Evolutionary conservation across 2,329 filamentous ascomycete species (phyloP).

Genomic region (Fusarium sp.): DNA sequence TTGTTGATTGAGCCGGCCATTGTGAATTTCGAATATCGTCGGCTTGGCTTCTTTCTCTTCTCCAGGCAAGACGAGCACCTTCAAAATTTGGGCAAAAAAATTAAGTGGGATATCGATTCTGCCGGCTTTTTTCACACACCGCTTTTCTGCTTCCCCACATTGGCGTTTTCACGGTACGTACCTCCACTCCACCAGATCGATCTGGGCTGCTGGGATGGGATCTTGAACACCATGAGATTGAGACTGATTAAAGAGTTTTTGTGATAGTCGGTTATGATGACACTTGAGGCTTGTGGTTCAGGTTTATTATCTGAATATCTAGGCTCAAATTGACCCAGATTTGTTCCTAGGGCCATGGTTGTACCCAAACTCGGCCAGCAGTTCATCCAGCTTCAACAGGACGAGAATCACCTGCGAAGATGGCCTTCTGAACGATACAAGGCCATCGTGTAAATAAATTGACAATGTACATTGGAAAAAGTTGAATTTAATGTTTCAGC

Average conservation of each 20-base stretch:
- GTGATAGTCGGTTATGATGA: neutral
- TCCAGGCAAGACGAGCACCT: constrained; percentile 4
- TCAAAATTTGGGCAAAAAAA: constrained; percentile 48
- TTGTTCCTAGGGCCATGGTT: neutral
- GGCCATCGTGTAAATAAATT: neutral
- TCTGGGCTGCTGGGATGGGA: neutral
- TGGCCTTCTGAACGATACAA: neutral
- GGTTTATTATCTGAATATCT: neutral
- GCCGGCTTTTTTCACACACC: constrained; percentile 48
- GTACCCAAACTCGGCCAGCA: neutral
- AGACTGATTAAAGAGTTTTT: neutral
- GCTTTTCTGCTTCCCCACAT: constrained; percentile 43
- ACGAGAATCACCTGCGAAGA: neutral
- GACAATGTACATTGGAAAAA: too few relatives aligned
- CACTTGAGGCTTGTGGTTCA: too few relatives aligned
- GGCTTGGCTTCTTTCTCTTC: constrained; percentile 31
- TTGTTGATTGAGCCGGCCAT: constrained; percentile 69
- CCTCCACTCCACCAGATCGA: neutral
- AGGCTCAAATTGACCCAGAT: neutral
- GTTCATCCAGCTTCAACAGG: neutral
- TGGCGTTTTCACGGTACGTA: constrained; percentile 22
- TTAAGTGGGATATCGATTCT: constrained; percentile 55
- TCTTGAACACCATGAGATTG: neutral
- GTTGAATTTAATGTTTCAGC: neutral
- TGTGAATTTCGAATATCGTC: constrained; percentile 35